Percentiles rank a stretch among this genome's conserved stretches.
phyloP scores from a whole-genome alignment of 768 basidiomycete species.

The Tricholoma matsutake region DNA sequence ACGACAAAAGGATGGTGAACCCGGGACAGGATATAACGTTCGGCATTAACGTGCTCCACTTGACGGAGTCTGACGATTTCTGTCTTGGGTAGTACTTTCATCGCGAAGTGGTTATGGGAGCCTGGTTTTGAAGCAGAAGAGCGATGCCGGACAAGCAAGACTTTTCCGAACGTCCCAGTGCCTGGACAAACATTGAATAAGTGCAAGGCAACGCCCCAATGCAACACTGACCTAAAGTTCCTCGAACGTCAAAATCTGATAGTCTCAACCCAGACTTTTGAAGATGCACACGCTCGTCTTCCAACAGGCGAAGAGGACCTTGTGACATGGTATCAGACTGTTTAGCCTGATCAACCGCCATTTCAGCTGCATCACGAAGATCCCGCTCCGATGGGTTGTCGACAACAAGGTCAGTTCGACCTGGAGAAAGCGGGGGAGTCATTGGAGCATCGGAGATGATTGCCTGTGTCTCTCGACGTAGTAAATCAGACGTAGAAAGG shows the following conservation, averaged over 20 bases:
- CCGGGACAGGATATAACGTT: slow-evolving; percentile 88
- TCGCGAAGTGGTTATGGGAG: slow-evolving; percentile 68
- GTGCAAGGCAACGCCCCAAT: background rate
- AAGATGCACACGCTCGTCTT: slow-evolving; percentile 69
- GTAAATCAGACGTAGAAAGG: slow-evolving; percentile 18
- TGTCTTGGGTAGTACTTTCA: slow-evolving; percentile 86
- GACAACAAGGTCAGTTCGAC: slow-evolving; percentile 40
- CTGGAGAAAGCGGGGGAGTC: slow-evolving; percentile 68
- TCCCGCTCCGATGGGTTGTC: slow-evolving; percentile 28
- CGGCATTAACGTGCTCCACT: slow-evolving; percentile 97
- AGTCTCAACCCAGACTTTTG: slow-evolving; percentile 58
- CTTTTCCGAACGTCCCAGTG: slow-evolving; percentile 94
- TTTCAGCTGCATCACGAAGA: slow-evolving; percentile 13
- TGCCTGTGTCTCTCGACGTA: slow-evolving; percentile 34
- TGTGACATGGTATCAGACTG: slow-evolving; percentile 17
- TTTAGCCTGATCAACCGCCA: slow-evolving; percentile 23
- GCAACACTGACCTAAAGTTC: slow-evolving; percentile 59
- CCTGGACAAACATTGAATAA: slow-evolving; percentile 43
- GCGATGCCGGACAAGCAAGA: slow-evolving; percentile 82
- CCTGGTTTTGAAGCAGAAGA: slow-evolving; percentile 42
- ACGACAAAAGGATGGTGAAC: slow-evolving; percentile 96
- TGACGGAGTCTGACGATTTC: slow-evolving; percentile 89
- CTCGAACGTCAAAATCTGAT: slow-evolving; percentile 79
- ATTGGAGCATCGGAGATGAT: slow-evolving; percentile 57
- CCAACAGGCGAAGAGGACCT: slow-evolving; percentile 57